Evolutionary conservation across 225 moss, liverwort and hornwort species (phyloP).

Genomic region (Pseudoscleropodium purum): DNA sequence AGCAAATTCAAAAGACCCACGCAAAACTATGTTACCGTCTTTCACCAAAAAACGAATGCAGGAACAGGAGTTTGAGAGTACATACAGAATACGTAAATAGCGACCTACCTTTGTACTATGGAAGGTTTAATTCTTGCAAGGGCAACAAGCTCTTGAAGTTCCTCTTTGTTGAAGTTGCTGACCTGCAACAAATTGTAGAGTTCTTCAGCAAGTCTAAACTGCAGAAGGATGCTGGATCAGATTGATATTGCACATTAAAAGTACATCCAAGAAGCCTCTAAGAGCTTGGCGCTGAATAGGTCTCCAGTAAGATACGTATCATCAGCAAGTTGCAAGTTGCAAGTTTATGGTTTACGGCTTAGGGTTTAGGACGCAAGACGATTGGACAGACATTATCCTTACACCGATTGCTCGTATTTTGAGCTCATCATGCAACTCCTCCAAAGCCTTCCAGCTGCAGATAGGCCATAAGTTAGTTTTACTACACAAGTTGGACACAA

Average conservation of each 20-base stretch:
- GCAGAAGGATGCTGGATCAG: background rate
- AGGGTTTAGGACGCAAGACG: background rate
- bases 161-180: conserved; percentile 37
- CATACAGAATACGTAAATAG: background rate
- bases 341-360: background rate
- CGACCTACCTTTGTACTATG: conserved; percentile 27
- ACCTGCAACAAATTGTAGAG: conserved; percentile 4
- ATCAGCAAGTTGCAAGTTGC: background rate
- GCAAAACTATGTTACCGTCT: background rate
- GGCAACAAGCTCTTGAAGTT: conserved; percentile 25
- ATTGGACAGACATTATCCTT: background rate
- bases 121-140: conserved; percentile 32
- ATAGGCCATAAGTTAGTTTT: background rate
- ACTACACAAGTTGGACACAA: background rate
- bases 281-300: background rate
- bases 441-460: conserved; percentile 35
- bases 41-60: background rate
- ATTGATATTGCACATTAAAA: background rate
- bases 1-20: background rate
- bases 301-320: background rate
- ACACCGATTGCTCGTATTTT: conserved; percentile 32
- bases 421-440: conserved; percentile 23
- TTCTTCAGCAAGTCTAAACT: background rate
- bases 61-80: background rate
- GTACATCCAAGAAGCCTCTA: background rate